Evolutionary conservation across 2,329 filamentous ascomycete species (phyloP), one percentile per base, ranked within the genome.

Genomic region (Paracorniculantispora psalliotae): DNA sequence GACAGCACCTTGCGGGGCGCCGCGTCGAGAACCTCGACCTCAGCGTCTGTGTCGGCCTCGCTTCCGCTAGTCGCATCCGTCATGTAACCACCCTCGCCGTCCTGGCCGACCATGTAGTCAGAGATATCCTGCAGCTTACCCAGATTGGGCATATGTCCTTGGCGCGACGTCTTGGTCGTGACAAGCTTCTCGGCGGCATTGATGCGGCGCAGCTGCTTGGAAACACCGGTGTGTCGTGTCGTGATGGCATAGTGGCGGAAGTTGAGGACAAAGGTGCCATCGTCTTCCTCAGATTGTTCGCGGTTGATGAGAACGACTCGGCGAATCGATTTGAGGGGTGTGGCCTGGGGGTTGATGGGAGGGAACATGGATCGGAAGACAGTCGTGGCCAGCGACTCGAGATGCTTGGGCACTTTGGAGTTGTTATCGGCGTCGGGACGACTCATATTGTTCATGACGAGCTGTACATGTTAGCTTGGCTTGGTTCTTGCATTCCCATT

Each of bases 381-480:
- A 48, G 92, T 96, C 2, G 92, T 97, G 2, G 92, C 87, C 33
- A 99, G 86, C 25, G 89, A 88, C 75, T 99, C 94, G 68, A 99
- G 89, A 66, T 97, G 92, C 70, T 91, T 96, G 5, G 93, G 92
- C n/a, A 96, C 87, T 62, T 88, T 85, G 23, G 85, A 83, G 59
- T 81, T 82, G 30, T 83, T 75, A 59, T 86, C 82, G 47, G 81
- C 69, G 33, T 77, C 79, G 28, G 88, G 82, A 3, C 86, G 88
- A 41, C 84, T 84, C 73, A 99, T 96, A 73, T 96, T 97, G 77
- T 99, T 99, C 94, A 99, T 97, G 65, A 99, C 94, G 47, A 99
- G 83, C 84, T 88, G 62, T 2, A 33, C 33, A 7, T 57, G 64
- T 75, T 68, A 75, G 66, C 61, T 41, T 28, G 19, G 15, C 6